These are phyloP conservation scores for Ogataea zsoltii DNA, from an alignment of 805 yeast genomes.

Conservation along the genomic window DNA sequence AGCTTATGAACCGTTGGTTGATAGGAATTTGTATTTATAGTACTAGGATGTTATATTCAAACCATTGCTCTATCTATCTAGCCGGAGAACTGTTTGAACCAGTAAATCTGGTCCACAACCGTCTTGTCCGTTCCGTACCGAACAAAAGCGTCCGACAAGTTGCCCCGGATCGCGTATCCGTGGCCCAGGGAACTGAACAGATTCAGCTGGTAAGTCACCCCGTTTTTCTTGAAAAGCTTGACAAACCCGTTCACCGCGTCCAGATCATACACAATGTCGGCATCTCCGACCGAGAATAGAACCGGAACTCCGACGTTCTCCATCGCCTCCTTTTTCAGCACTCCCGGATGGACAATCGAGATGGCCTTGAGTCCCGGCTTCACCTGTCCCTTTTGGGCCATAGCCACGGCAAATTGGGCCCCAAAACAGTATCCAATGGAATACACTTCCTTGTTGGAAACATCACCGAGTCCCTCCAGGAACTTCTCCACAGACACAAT, in stretches of 20 bases:
- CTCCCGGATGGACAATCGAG: constrained; percentile 81
- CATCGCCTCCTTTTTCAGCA: constrained; percentile 61
- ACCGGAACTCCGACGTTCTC: constrained; percentile 56
- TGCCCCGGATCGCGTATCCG: constrained; percentile 79
- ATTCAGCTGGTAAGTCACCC: constrained; percentile 55
- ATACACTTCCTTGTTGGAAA: constrained; percentile 4
- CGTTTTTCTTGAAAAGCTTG: constrained; percentile 48
- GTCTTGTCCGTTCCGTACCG: constrained; percentile 66
- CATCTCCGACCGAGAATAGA: constrained; percentile 68
- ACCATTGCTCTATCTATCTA: too few relatives aligned
- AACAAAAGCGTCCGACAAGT: constrained; percentile 46
- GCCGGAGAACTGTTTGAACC: constrained; percentile 17
- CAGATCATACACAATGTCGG: constrained; percentile 56
- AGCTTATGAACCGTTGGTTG: neutral
- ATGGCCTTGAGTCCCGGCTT: constrained; percentile 41
- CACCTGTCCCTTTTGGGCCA: constrained; percentile 36
- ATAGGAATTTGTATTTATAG: constrained; percentile 4
- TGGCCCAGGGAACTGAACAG: constrained; percentile 62
- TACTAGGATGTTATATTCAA: neutral
- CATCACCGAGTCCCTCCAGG: constrained; percentile 9
- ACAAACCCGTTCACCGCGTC: constrained; percentile 64
- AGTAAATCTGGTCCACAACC: constrained; percentile 42
- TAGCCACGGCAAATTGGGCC: constrained; percentile 61
- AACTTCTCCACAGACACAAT: neutral
- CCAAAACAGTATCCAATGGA: constrained; percentile 79